Base-by-base conservation (phyloP, 2,329 filamentous ascomycete genomes). In the Venturiaceae sp. region DNA sequence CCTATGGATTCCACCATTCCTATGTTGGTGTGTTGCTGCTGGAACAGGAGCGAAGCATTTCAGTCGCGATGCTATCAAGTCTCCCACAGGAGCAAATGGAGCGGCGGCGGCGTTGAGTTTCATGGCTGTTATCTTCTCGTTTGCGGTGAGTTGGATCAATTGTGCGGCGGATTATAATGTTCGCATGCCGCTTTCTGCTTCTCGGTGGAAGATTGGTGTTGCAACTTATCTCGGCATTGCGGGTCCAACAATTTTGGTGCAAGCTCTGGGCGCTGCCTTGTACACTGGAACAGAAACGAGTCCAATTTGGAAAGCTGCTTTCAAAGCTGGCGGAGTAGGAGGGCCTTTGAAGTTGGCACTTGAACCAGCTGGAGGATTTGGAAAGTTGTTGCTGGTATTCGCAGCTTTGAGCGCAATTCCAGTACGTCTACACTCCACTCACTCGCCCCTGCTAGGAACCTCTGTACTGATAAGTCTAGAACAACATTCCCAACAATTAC, bases 111-210 rank as follows among this genome's bases (percentile, higher is more conserved):
- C 70, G 3, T 63, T 73, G 21, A 68, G 66, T 1, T 72, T 70
- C 58, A 70, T 71, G 60, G 70, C 70, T 1, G 64, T 69, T 23
- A 69, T 72, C 7, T 72, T 72, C 57, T 70, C 68, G 6, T 73
- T 73, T 55, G 68, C 70, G 0, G 68, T 71, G 1, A 71, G 68
- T 2, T 72, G 70, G 70, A 65, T 71, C 39, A 71, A 73, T 33
- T 72, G 69, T 39, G 69, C 71, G 6, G 68, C 69, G 0, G 70
- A 73, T 55, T 73, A 71, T 57, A 73, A 72, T 55, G 70, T 72
- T 14, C 68, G 68, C 5, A 72, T 72, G 70, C 69, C 70, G 4
- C 62, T 66, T n/a, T 63, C 67, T 16, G 71, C 70, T 9, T 66
- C 68, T 19, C 63, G 67, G 1, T 66, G 65, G 61, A 65, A 67